Base-by-base conservation (phyloP, 2,329 filamentous ascomycete species). In the Hymenoscyphus fructigenus region DNA sequence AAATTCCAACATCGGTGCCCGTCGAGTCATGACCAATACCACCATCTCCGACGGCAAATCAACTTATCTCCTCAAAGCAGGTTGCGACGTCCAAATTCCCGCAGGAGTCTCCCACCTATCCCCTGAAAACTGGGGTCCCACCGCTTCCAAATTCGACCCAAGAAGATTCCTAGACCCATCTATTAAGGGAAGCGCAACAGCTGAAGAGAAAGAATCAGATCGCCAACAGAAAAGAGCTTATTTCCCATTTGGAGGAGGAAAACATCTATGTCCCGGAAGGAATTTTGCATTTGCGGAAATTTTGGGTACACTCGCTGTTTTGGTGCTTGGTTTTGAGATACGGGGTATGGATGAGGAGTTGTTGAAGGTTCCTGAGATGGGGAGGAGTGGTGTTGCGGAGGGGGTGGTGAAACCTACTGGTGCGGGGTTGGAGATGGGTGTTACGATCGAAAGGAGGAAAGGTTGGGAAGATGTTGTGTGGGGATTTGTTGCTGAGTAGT, bases 21-120 rank as follows among this genome's bases (percentile, higher is more conserved):
- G 82, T 6, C 72, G 75, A 17, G 77, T 82, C 9, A 69, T 76
- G 34, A 68, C 74, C 38, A 82, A 84, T 61, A 80, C 78, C 2
- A 59, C 78, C 2, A 69, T 83, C 29, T 66, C 67, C 3, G 65
- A 68, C 12, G 66, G 64, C 3, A 65, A 66, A n/a, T 55, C 78
- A 62, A 76, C 69, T 3, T 82, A 80, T 65, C 75, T 81, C 26
- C 72, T 83, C 14, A 76, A 76, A 41, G 79, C 79, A 61, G 76
- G 75, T 29, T 72, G 73, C 6, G 69, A 82, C 5, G 74, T 83
- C 1, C 79, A 82, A 65, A 78, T 83, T 50, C 75, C 78, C 1
- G 77, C 79, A 28, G 76, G 77, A 15, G 75, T 80, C 3, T 74
- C 81, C 28, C 81, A 83, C 65, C 67, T 73, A 2, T 75, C 79